A percentile compares a stretch with the other conserved stretches of the same genome.
phyloP scores from a whole-genome alignment of 2,329 filamentous ascomycete genomes.

The Podosphaera aphanis region DNA sequence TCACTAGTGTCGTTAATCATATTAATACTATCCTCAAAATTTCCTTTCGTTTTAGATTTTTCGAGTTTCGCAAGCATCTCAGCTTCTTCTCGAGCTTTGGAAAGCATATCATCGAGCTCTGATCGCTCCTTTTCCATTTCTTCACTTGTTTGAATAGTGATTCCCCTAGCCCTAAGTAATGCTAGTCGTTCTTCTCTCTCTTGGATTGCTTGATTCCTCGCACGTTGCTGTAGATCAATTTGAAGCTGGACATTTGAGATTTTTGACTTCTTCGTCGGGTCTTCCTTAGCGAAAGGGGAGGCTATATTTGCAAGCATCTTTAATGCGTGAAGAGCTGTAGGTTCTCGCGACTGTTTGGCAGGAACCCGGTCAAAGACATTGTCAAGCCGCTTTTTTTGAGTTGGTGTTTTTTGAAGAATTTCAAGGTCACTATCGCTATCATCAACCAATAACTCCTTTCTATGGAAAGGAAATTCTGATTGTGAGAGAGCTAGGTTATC shows the following conservation, averaged over 20 bases:
- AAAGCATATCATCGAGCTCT: slow-evolving; percentile 69
- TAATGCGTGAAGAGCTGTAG: slow-evolving; percentile 40
- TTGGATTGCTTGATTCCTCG: slow-evolving; percentile 53
- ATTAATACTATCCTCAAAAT: slow-evolving; percentile 20
- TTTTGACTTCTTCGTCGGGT: slow-evolving; percentile 23
- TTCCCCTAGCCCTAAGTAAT: slow-evolving; percentile 53
- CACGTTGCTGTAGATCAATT: slow-evolving; percentile 40
- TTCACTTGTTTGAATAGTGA: slow-evolving; percentile 63
- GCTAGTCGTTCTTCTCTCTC: slow-evolving; percentile 60
- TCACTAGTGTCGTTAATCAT: slow-evolving; percentile 28
- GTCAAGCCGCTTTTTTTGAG: slow-evolving; percentile 26
- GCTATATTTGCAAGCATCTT: slow-evolving; percentile 50
- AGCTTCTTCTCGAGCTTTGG: slow-evolving; percentile 61
- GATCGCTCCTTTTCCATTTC: slow-evolving; percentile 64
- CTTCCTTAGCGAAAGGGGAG: slow-evolving; percentile 30
- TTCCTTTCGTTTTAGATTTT: slow-evolving; percentile 42
- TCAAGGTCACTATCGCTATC: slow-evolving; percentile 25
- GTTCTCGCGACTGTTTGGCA: slow-evolving; percentile 35
- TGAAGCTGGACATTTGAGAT: slow-evolving; percentile 53
- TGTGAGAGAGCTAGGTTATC: slow-evolving; percentile 2
- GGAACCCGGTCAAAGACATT: slow-evolving; percentile 50
- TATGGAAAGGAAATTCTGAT: slow-evolving; percentile 18
- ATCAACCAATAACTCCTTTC: slow-evolving; percentile 5
- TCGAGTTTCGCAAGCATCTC: slow-evolving; percentile 59
- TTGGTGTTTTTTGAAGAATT: slow-evolving; percentile 15